Evolutionary conservation across 768 basidiomycete genomes (phyloP), one percentile per base, ranked within the genome.

Genomic region (Cystobasidium onofrii): DNA sequence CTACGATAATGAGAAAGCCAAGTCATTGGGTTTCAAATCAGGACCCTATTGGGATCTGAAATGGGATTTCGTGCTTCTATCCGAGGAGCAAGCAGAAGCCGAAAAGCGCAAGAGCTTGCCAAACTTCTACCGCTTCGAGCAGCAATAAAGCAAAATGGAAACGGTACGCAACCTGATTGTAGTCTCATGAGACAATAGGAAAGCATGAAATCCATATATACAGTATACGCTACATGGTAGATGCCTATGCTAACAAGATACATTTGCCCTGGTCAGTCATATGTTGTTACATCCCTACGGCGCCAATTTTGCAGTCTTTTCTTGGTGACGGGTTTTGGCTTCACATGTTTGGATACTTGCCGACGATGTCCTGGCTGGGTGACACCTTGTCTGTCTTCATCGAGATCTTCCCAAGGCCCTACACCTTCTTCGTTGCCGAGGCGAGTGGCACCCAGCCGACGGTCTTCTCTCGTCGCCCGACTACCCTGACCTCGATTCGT

Each of bases 1-100:
- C 33, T 80, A 84, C 0, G 86, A 90, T 72, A 83, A 88, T 74
- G 86, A 87, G 13, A 83, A 85, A 70, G 83, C 85, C 76, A 86
- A 87, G 44, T 87, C 87, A 0, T 85, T 86, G 77, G 81, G 82
- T 23, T 76, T 76, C 61, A 81, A 80, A 52, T 84, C 83, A 15
- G 81, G 81, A 9, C 80, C 84, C 23, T 86, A 36, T 25, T 43
- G 61, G 43, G 41, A 55, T 13, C 54, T 54, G 39, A 33, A 70
- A 13, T 39, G 31, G 36, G 64, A 74, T 31, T 80, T 87, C 55
- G 77, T 84, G 12, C 79, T 87, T 0, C 80, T 83, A 34, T 83
- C 83, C 0, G 81, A 83, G 66, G 83, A 81, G 54, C 83, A 86
- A 77, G 82, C 83, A 7, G 79, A 78, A 41, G 73, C 66, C 10